These are phyloP conservation scores for Alnus rubra DNA, from an alignment of 306 rosid species.

Conservation along the genomic window DNA sequence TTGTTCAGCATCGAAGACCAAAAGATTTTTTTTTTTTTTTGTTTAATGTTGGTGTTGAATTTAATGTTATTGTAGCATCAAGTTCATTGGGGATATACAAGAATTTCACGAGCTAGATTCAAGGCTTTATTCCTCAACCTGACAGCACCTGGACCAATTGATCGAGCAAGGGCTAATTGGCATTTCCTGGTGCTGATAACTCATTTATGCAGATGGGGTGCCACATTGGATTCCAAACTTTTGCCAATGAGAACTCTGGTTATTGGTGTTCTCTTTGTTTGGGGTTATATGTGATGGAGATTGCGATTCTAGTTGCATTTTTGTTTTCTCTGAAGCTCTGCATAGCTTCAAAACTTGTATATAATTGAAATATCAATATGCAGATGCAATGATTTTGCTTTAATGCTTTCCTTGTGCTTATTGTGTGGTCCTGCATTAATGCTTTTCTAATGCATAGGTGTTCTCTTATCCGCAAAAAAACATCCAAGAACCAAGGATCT, in stretches of 20 bases:
- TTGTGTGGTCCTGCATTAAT: slow-evolving; percentile 8
- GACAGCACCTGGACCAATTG: not conserved
- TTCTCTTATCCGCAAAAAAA: slow-evolving; percentile 85
- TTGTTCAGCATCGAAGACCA: not conserved
- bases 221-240: not conserved
- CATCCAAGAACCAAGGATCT: slow-evolving; percentile 95
- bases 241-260: not conserved
- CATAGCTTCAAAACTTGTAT: not conserved
- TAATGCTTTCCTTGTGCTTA: slow-evolving; percentile 30
- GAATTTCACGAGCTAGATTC: not conserved
- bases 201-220: not conserved
- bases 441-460: slow-evolving; percentile 56
- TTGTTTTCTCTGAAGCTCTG: not conserved
- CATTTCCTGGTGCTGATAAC: not conserved
- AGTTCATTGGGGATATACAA: not conserved
- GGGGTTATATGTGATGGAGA: no score
- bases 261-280: not conserved
- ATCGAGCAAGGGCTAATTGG: not conserved
- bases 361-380: not conserved
- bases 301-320: not conserved
- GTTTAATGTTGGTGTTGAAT: no score
- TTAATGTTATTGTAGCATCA: no score
- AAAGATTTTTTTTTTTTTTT: no score
- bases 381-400: slow-evolving; percentile 9
- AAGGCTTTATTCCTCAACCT: not conserved